phyloP scores from a whole-genome alignment of 2,329 filamentous ascomycete species.

The Xylariales sp. region DNA sequence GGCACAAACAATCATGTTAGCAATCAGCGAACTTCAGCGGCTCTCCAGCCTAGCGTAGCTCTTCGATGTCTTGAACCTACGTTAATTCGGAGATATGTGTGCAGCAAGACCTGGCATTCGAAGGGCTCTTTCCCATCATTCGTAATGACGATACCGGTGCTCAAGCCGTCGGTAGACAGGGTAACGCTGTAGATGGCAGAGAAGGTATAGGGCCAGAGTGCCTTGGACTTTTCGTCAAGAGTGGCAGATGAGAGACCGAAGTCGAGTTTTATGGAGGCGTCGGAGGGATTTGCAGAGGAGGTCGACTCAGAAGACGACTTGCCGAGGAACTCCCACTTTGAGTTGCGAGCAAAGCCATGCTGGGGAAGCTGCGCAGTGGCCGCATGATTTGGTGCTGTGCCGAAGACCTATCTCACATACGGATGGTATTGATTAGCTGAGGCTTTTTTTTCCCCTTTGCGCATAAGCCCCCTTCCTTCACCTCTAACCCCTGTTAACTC shows the following conservation, averaged over 20 bases:
- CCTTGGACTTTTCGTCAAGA: slow-evolving; percentile 74
- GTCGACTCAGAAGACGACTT: slow-evolving; percentile 80
- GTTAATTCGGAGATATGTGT: slow-evolving; percentile 86
- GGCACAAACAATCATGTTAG: slow-evolving; percentile 10
- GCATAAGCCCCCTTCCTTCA: not conserved
- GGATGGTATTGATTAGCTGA: slow-evolving; percentile 17
- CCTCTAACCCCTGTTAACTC: slow-evolving; percentile 50
- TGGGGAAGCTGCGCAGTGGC: slow-evolving; percentile 85
- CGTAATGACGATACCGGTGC: slow-evolving; percentile 85
- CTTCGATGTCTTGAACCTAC: slow-evolving; percentile 62
- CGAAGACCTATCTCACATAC: slow-evolving; percentile 76
- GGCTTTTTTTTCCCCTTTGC: not conserved
- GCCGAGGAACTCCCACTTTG: slow-evolving; percentile 92
- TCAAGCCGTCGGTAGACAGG: slow-evolving; percentile 77
- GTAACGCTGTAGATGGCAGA: slow-evolving; percentile 94
- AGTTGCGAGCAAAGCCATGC: slow-evolving; percentile 93
- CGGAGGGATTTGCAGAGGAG: slow-evolving; percentile 64
- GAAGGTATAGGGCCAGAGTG: slow-evolving; percentile 88
- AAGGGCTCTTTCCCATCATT: slow-evolving; percentile 87
- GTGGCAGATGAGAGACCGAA: slow-evolving; percentile 86
- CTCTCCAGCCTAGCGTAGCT: not conserved
- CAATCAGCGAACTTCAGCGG: not conserved
- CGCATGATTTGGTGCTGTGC: slow-evolving; percentile 79
- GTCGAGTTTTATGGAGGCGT: slow-evolving; percentile 88
- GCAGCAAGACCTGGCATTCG: slow-evolving; percentile 91